A percentile compares a stretch with the other conserved stretches of the same genome.
phyloP scores from a whole-genome alignment of 257 asterid species.

The Rubia yunnanensis region DNA sequence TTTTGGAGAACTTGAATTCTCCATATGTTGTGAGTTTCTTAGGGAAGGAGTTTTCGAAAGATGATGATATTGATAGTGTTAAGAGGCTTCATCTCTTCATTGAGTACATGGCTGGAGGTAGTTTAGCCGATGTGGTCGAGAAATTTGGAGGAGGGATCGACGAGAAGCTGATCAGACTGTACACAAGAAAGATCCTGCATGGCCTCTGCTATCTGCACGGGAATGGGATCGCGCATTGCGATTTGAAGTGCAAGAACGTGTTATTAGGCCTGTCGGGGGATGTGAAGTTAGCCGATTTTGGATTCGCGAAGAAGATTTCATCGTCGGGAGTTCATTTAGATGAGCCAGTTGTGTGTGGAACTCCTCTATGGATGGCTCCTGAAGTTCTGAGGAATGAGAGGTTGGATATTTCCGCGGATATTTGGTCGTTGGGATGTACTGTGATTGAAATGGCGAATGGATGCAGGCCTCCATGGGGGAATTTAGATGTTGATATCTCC shows the following conservation, averaged over 20 bases:
- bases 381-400: slow-evolving; percentile 8
- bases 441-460: slow-evolving; percentile 7
- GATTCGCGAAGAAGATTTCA: slow-evolving; percentile 2
- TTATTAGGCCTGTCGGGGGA: slow-evolving; percentile 7
- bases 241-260: slow-evolving; percentile 6
- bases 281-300: slow-evolving; percentile 4
- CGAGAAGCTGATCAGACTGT: slow-evolving; percentile 2
- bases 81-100: slow-evolving; percentile 3
- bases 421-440: slow-evolving; percentile 7
- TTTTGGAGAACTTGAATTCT: slow-evolving; percentile 1
- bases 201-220: not conserved
- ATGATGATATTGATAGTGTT: not conserved
- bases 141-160: not conserved
- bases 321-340: not conserved
- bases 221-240: slow-evolving; percentile 6
- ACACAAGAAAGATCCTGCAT: slow-evolving; percentile 1
- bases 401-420: slow-evolving; percentile 5
- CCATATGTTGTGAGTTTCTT: slow-evolving; percentile 3
- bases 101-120: slow-evolving; percentile 11
- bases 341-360: not conserved
- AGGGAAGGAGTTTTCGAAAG: slow-evolving; percentile 1
- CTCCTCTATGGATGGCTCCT: slow-evolving; percentile 10
- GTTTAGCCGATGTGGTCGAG: slow-evolving; percentile 6
- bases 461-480: slow-evolving; percentile 7
- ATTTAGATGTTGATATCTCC: not conserved